These are phyloP conservation scores for Podila clonocystis DNA, from an alignment of 192 early-diverging fungal species.

Conservation along the genomic window DNA sequence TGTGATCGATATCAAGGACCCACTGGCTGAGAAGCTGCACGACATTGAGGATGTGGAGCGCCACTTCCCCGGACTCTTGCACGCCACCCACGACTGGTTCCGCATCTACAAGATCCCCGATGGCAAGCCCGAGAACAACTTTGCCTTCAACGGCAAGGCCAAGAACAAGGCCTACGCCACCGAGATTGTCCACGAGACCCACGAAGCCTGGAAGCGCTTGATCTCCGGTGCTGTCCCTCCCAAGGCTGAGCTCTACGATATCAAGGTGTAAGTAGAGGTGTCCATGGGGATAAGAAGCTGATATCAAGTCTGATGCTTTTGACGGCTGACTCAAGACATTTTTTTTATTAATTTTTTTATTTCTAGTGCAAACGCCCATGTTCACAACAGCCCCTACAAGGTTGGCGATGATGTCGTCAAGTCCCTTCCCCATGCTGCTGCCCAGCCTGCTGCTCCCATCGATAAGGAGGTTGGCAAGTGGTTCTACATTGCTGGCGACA, in stretches of 20 bases:
- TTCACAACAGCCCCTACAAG: conserved; percentile 77
- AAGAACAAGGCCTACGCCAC: conserved; percentile 87
- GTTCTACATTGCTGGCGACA: conserved; percentile 43
- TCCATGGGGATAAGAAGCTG: background rate
- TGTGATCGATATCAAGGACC: conserved; percentile 98
- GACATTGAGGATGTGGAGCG: conserved; percentile 98
- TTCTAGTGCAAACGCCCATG: conserved; percentile 71
- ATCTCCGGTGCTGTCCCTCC: conserved; percentile 70
- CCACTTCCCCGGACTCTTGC: conserved; percentile 93
- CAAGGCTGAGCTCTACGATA: conserved; percentile 77
- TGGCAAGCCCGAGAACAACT: conserved; percentile 99
- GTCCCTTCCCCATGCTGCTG: conserved; percentile 66
- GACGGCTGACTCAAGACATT: background rate
- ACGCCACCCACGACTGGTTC: conserved; percentile 99
- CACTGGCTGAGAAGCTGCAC: conserved; percentile 95
- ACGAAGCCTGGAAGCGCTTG: conserved; percentile 92
- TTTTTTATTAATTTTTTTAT: background rate
- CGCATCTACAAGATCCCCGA: conserved; percentile 99
- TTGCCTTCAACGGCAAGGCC: conserved; percentile 93
- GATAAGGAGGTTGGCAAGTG: conserved; percentile 69
- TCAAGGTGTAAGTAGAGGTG: conserved; percentile 67
- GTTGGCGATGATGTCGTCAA: conserved; percentile 66
- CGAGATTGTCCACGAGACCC: conserved; percentile 90
- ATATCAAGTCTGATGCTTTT: background rate
- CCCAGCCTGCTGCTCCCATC: conserved; percentile 72